phyloP scores from a whole-genome alignment of 345 rosid genomes.

The Salix arbutifolia region DNA sequence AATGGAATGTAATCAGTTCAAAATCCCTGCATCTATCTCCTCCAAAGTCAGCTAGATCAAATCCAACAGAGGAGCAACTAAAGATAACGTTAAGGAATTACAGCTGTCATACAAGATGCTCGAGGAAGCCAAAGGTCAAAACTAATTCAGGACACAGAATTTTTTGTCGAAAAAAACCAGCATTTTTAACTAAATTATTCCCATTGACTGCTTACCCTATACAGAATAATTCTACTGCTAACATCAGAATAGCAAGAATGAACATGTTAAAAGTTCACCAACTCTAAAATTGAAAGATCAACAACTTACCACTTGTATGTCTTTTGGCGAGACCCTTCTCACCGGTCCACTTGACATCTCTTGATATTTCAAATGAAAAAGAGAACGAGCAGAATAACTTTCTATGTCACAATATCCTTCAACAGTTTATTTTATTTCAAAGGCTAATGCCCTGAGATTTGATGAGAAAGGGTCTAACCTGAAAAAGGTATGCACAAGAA shows the following conservation, averaged over 20 bases:
- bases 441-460: neutral
- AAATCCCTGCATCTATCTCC: neutral
- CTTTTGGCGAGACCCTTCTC: slow-evolving; percentile 80
- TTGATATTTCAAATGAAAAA: slow-evolving; percentile 11
- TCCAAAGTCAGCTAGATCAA: neutral
- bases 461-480: neutral
- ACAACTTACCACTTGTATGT: slow-evolving; percentile 75
- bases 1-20: neutral
- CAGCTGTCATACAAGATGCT: neutral
- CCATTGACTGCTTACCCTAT: neutral
- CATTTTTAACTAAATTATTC: neutral
- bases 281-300: slow-evolving; percentile 7
- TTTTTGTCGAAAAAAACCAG: neutral
- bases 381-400: neutral
- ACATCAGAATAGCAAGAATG: neutral
- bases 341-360: slow-evolving; percentile 70
- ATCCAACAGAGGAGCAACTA: neutral
- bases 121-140: neutral
- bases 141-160: neutral
- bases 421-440: neutral
- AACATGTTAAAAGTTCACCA: neutral
- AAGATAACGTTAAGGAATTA: neutral
- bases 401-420: neutral
- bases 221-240: neutral
- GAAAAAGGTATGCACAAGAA: neutral